These are phyloP conservation scores for Akanthomyces lecanii DNA, from an alignment of 2,329 filamentous ascomycete genomes.

Conservation along the genomic window DNA sequence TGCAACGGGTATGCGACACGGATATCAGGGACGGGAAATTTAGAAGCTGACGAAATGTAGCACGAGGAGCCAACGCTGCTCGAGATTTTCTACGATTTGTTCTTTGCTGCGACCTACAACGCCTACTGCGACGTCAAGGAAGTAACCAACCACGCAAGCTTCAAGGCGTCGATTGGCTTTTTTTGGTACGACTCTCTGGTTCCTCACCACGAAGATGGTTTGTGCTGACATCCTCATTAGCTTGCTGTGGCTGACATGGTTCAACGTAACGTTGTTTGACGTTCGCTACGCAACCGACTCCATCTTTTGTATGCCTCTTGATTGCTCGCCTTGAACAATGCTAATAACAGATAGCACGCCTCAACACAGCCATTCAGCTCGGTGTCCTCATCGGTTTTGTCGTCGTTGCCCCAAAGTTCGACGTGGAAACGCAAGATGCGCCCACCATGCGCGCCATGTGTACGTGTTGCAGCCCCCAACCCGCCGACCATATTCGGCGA, in stretches of 20 bases:
- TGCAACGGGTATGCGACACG: constrained; percentile 7
- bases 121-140: constrained; percentile 44
- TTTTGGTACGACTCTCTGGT: constrained; percentile 23
- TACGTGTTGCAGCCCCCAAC: constrained; percentile 22
- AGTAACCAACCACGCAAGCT: constrained; percentile 29
- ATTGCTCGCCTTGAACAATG: background rate
- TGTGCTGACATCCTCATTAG: constrained; percentile 24
- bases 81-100: constrained; percentile 37
- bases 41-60: constrained; percentile 1
- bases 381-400: constrained; percentile 63
- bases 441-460: constrained; percentile 39
- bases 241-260: constrained; percentile 65
- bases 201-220: background rate
- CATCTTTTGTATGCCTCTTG: constrained; percentile 43
- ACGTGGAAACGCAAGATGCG: constrained; percentile 34
- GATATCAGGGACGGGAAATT: background rate
- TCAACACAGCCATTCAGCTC: constrained; percentile 56
- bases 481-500: background rate
- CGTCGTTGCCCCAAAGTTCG: constrained; percentile 50
- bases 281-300: constrained; percentile 62
- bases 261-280: constrained; percentile 61
- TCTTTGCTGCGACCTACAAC: constrained; percentile 56
- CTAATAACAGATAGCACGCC: constrained; percentile 38
- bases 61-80: constrained; percentile 34
- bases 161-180: constrained; percentile 34